A percentile compares a stretch with the other conserved stretches of the same genome.
Evolutionary conservation across 169 alveolate species (phyloP).

Genomic region (Plasmodium chabaudi): DNA sequence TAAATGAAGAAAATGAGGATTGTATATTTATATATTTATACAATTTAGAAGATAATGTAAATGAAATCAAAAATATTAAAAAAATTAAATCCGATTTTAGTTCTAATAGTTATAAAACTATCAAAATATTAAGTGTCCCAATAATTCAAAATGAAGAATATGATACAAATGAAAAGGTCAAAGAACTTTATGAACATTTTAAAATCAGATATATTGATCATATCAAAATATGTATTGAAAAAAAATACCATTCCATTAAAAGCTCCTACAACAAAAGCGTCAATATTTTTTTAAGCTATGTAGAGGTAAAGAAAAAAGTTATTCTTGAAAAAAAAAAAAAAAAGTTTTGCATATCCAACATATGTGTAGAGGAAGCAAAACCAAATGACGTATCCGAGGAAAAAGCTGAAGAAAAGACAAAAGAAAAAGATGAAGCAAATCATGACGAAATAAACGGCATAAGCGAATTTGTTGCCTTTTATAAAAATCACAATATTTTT

Average conservation of each 20-base stretch:
- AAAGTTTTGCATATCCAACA: conserved; percentile 21
- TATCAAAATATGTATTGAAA: conserved; percentile 70
- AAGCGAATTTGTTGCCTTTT: conserved; percentile 37
- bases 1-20: conserved; percentile 62
- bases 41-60: conserved; percentile 46
- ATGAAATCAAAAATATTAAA: conserved; percentile 70
- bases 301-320: conserved; percentile 32
- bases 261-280: conserved; percentile 55
- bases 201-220: conserved; percentile 50
- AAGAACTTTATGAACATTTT: conserved; percentile 70
- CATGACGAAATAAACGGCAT: conserved; percentile 10
- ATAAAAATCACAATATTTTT: conserved; percentile 58
- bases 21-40: conserved; percentile 52
- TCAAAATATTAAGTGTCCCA: conserved; percentile 63
- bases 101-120: conserved; percentile 56
- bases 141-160: conserved; percentile 26
- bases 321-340: conserved; percentile 46
- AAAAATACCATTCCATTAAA: conserved; percentile 37
- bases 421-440: neutral
- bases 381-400: neutral
- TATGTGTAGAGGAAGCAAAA: neutral
- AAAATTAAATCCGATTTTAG: conserved; percentile 59
- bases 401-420: neutral
- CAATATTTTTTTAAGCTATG: conserved; percentile 29
- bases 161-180: conserved; percentile 30